Conservation (phyloP, 108 stramenopile genomes). For the Schizochytrium sp. region DNA sequence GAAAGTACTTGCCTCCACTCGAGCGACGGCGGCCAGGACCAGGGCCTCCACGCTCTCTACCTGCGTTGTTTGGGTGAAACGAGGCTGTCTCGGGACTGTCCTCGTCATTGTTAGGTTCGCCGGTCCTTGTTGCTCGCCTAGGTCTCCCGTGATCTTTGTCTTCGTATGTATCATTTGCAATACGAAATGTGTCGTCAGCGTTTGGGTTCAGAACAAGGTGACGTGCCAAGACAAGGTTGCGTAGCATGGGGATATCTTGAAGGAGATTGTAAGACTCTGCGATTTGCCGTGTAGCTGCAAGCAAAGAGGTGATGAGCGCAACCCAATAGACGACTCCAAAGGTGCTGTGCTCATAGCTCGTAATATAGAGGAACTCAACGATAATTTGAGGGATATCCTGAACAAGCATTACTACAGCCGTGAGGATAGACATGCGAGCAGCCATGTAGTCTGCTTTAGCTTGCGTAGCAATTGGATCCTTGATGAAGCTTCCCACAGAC, state of each 20-base stretch:
- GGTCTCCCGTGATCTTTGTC: too few species aligned
- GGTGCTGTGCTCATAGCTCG: background rate
- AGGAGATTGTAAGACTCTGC: background rate
- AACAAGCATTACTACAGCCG: background rate
- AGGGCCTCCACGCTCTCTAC: background rate
- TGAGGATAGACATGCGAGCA: background rate
- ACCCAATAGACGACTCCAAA: background rate
- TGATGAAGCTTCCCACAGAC: background rate
- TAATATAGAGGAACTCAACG: conserved; percentile 7
- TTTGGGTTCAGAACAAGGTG: conserved; percentile 11
- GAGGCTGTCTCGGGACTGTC: background rate
- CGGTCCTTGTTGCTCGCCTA: too few species aligned
- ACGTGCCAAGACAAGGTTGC: conserved; percentile 2
- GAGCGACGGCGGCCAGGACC: background rate
- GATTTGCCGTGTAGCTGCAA: background rate
- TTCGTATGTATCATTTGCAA: background rate
- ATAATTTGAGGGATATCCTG: conserved; percentile 3
- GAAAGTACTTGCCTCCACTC: too few species aligned
- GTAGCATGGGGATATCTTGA: background rate
- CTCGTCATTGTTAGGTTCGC: background rate
- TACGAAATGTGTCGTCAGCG: background rate
- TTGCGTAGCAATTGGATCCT: conserved; percentile 10
- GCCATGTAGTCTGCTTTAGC: conserved; percentile 34
- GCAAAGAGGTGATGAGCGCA: background rate
- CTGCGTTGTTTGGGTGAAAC: background rate